phyloP scores from a whole-genome alignment of 495 filamentous ascomycete species.

The Penicillium odoratum region DNA sequence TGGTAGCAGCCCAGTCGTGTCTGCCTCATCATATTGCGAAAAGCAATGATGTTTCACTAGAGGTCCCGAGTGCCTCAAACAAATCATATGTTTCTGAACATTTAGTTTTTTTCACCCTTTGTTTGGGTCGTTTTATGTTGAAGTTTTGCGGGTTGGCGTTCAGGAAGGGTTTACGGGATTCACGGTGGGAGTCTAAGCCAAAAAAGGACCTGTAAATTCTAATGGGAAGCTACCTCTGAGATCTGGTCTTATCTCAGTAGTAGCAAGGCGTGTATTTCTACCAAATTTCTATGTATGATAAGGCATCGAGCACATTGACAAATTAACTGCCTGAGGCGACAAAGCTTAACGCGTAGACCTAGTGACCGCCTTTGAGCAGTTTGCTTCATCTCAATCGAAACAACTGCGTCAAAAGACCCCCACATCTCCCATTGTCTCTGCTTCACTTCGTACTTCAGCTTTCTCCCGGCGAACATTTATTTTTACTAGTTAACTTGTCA shows the following conservation, averaged over 20 bases:
- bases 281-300: slow-evolving; percentile 21
- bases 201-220: slow-evolving; percentile 18
- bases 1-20: not conserved
- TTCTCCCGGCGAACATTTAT: not conserved
- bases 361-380: slow-evolving; percentile 8
- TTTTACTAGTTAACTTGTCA: not conserved
- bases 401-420: not conserved
- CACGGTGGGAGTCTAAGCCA: slow-evolving; percentile 1
- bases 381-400: slow-evolving; percentile 11
- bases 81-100: not conserved
- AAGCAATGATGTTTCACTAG: not conserved
- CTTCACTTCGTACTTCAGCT: not conserved
- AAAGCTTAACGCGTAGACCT: slow-evolving; percentile 10
- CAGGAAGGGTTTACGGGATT: not conserved
- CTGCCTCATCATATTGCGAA: not conserved
- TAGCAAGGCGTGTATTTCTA: slow-evolving; percentile 21
- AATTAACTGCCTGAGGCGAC: slow-evolving; percentile 6
- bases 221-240: slow-evolving; percentile 4
- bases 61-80: not conserved
- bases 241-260: not conserved
- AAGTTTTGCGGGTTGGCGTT: slow-evolving; percentile 6
- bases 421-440: not conserved
- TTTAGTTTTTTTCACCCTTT: not conserved
- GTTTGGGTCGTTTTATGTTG: not conserved
- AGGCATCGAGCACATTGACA: slow-evolving; percentile 1